Base-by-base conservation (phyloP, 768 basidiomycete genomes). In the Chiua virens region DNA sequence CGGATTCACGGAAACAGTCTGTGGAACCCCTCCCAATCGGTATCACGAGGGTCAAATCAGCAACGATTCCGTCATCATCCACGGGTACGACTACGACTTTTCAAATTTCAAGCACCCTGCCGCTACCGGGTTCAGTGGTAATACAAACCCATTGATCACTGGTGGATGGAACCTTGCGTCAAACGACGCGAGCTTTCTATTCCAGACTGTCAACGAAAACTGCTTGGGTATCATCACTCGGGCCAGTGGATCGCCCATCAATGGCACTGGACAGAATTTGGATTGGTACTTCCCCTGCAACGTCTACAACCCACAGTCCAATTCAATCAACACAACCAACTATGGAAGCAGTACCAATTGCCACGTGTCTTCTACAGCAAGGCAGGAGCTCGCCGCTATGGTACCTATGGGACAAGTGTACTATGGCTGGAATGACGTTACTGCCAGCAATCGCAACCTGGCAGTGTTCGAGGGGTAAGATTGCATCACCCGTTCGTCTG, bases 261-360 rank as follows among this genome's bases (percentile, higher is more conserved):
- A 82, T 4, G 80, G 82, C 30, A 78, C 66, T 8, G 82, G 83
- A 28, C 71, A 74, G 44, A 64, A 74, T 42, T 69, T 93, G 61
- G 89, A 91, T 55, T 98, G 95, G 95, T 98, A 98, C 68, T 97
- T 98, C 72, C 97, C 97, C 2, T 99, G 97, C 77, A 98, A 99
- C 63, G 72, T 96, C 40, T 87, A 78, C 73, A 79, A 83, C 58
- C 69, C 67, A n/a, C 94, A 95, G 77, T 76, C 56, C 83, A 86
- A 6, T 82, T 66, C 11, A 71, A 73, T 54, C 4, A 95, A 98
- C 66, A 55, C 79, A 23, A 89, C 89, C 1, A 79, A 75, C 30
- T 93, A 93, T 60, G 82, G 81, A 28, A 58, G 68, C 8, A 68
- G 71, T 28, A 83, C 80, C 17, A 85, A 79, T 49, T 99, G 97